phyloP scores from a whole-genome alignment of 805 yeast genomes.

The Starmerella powellii region DNA sequence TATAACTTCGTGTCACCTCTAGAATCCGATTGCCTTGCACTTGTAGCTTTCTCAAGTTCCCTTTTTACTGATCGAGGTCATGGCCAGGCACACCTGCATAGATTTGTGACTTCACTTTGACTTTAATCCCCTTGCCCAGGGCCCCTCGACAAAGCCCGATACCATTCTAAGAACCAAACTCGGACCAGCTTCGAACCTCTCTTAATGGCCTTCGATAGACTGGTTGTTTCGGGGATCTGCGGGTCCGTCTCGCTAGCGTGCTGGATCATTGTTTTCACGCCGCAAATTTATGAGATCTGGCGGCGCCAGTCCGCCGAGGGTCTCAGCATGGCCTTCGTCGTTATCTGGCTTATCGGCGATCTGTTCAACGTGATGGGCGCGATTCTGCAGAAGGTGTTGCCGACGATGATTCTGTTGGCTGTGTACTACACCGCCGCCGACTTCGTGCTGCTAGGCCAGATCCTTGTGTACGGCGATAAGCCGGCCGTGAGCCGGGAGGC shows the following conservation, averaged over 20 bases:
- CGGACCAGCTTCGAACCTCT: too few relatives aligned
- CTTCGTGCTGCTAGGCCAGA: conserved; percentile 68
- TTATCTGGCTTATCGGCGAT: conserved; percentile 89
- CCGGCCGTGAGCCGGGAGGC: neutral
- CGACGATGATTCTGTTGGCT: conserved; percentile 89
- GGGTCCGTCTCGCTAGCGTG: conserved; percentile 86
- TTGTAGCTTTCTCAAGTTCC: too few relatives aligned
- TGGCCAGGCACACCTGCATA: too few relatives aligned
- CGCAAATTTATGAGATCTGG: conserved; percentile 80
- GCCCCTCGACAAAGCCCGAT: too few relatives aligned
- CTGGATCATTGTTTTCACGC: conserved; percentile 96
- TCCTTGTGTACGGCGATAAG: conserved; percentile 53
- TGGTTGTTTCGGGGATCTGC: conserved; percentile 20
- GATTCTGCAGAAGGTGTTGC: conserved; percentile 74
- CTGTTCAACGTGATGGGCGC: conserved; percentile 89
- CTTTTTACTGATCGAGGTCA: too few relatives aligned
- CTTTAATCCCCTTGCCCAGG: too few relatives aligned
- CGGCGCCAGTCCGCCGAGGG: conserved; percentile 75
- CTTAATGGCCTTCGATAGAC: conserved; percentile 6
- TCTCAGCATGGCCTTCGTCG: conserved; percentile 69
- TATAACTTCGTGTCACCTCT: too few relatives aligned
- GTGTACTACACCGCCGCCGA: conserved; percentile 89
- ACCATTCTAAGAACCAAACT: too few relatives aligned
- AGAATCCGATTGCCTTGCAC: too few relatives aligned
- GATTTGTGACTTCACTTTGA: too few relatives aligned